phyloP scores from a whole-genome alignment of 129 eudicot genomes.

The Heracleum sosnowskyi region DNA sequence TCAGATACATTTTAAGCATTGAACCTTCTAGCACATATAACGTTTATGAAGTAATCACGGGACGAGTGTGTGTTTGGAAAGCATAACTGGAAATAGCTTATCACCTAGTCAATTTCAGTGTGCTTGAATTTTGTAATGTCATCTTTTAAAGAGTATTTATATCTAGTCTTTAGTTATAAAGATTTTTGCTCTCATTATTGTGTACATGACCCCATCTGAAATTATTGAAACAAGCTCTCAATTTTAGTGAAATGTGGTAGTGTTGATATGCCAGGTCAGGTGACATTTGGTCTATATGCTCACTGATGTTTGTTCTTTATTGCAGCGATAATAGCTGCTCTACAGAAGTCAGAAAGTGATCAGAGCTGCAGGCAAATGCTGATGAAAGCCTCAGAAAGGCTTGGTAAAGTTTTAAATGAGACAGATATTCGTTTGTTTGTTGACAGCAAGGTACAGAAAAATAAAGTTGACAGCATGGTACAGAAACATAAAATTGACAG shows the following conservation, averaged over 20 bases:
- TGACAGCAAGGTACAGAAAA: conserved; percentile 50
- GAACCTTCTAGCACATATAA: no score
- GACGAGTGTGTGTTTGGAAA: background rate
- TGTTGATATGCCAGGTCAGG: background rate
- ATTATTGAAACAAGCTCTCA: no score
- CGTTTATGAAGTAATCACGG: no score
- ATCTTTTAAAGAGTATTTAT: no score
- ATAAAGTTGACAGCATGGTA: conserved; percentile 39
- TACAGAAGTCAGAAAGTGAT: conserved; percentile 41
- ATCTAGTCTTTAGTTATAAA: no score
- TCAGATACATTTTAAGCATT: conserved; percentile 15
- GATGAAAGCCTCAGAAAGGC: conserved; percentile 60
- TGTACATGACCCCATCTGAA: background rate
- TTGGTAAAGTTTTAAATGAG: conserved; percentile 51
- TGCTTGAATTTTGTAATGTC: no score
- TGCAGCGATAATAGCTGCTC: conserved; percentile 54
- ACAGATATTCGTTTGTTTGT: conserved; percentile 66
- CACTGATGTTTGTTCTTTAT: conserved; percentile 4
- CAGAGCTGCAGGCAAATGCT: conserved; percentile 32
- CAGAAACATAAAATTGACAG: conserved; percentile 51
- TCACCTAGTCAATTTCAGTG: background rate
- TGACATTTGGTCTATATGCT: background rate
- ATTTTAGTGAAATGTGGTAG: background rate
- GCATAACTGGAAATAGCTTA: background rate
- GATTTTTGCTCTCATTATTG: background rate